Evolutionary conservation across 257 asterid species (phyloP).

Genomic region (Solanum pimpinellifolium): DNA sequence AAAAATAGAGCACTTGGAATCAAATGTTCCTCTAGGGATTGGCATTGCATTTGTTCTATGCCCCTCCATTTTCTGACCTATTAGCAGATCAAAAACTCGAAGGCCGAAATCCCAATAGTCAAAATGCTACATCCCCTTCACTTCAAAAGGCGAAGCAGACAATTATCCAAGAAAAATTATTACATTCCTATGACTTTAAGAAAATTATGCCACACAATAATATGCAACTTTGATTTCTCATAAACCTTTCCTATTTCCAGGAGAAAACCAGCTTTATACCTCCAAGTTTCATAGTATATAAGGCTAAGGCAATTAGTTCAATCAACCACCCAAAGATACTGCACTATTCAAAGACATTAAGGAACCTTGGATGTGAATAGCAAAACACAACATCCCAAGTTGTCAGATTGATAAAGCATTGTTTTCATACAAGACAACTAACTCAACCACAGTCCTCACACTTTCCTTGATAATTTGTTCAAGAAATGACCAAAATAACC

Average conservation of each 20-base stretch:
- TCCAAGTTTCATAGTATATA: background rate
- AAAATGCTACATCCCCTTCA: background rate
- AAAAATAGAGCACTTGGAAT: background rate
- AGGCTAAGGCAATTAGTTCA: background rate
- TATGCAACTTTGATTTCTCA: background rate
- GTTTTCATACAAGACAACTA: background rate
- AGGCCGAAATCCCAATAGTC: background rate
- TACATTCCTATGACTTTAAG: background rate
- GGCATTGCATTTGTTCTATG: background rate
- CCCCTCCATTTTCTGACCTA: background rate
- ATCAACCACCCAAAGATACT: background rate
- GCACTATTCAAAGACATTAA: background rate
- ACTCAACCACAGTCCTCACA: background rate
- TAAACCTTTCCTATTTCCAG: background rate
- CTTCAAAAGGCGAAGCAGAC: background rate
- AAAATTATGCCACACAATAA: background rate
- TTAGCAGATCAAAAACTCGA: background rate
- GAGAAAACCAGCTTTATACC: background rate
- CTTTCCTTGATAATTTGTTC: background rate
- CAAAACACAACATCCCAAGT: background rate
- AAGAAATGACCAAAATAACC: background rate
- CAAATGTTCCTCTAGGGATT: background rate
- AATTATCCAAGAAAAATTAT: background rate
- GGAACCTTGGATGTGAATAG: background rate
- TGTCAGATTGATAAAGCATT: background rate